Evolutionary conservation across 2,329 filamentous ascomycete species (phyloP).

Genomic region (Pseudogymnoascus sp.): DNA sequence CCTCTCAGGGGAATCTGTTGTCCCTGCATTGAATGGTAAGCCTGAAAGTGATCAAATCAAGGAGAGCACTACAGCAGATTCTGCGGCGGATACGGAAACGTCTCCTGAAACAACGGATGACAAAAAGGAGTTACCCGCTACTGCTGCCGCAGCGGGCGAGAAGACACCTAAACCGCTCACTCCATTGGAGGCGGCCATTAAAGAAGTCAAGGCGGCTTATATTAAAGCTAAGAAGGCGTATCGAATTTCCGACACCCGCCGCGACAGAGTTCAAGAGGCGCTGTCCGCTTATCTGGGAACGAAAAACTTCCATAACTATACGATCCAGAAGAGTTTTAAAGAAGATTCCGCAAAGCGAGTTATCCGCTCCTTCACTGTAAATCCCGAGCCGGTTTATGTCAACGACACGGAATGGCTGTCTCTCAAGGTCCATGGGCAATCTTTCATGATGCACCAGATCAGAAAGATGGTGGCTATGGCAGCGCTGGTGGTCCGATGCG

Average conservation of each 20-base stretch:
- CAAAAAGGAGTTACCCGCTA: background rate
- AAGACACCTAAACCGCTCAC: slow-evolving; percentile 25
- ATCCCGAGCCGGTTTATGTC: slow-evolving; percentile 69
- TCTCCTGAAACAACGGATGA: background rate
- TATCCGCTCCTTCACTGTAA: slow-evolving; percentile 85
- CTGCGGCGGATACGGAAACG: background rate
- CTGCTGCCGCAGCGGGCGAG: background rate
- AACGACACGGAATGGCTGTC: slow-evolving; percentile 92
- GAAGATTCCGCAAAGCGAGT: slow-evolving; percentile 82
- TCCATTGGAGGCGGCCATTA: slow-evolving; percentile 56
- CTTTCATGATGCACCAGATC: slow-evolving; percentile 99
- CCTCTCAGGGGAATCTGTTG: slow-evolving; percentile 16
- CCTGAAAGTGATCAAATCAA: slow-evolving; percentile 2
- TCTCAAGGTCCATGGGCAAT: slow-evolving; percentile 92
- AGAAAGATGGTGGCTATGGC: slow-evolving; percentile 98
- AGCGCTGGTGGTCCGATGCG: slow-evolving; percentile 74
- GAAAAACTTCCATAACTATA: slow-evolving; percentile 95
- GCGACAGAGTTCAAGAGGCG: slow-evolving; percentile 65
- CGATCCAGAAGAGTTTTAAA: slow-evolving; percentile 71
- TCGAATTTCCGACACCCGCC: slow-evolving; percentile 63
- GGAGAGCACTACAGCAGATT: background rate
- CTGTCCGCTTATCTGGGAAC: slow-evolving; percentile 74
- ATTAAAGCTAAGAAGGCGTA: slow-evolving; percentile 76
- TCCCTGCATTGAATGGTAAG: slow-evolving; percentile 12
- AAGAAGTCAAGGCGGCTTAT: slow-evolving; percentile 73